Percentiles rank a stretch among this genome's conserved stretches.
These are phyloP conservation scores for Populus tremula DNA, from an alignment of 345 rosid species.

Conservation along the genomic window DNA sequence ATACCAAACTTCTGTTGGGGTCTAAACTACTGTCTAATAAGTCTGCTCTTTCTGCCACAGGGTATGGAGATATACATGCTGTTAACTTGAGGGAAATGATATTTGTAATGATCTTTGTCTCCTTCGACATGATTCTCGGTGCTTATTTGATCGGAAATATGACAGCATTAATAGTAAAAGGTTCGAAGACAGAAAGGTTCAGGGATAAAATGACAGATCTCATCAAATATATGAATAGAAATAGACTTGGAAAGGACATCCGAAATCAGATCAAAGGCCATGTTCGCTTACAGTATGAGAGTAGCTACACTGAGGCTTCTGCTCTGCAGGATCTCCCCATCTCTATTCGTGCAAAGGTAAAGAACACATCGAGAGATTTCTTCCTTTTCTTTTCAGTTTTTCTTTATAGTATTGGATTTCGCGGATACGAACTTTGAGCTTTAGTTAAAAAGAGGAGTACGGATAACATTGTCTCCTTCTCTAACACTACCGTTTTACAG, in stretches of 20 bases:
- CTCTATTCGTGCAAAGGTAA: constrained; percentile 91
- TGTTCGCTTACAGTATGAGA: constrained; percentile 76
- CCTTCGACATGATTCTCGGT: constrained; percentile 95
- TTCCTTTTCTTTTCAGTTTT: neutral
- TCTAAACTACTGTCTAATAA: constrained; percentile 6
- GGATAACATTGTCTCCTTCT: neutral
- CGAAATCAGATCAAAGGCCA: constrained; percentile 77
- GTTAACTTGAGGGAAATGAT: constrained; percentile 97
- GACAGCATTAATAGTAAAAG: constrained; percentile 96
- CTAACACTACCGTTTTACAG: neutral
- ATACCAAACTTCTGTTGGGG: neutral
- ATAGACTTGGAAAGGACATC: constrained; percentile 62
- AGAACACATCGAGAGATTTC: neutral
- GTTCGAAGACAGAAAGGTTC: constrained; percentile 90
- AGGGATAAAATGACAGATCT: constrained; percentile 94
- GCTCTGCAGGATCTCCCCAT: constrained; percentile 81
- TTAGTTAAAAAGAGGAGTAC: neutral
- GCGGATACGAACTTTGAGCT: neutral
- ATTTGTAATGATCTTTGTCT: constrained; percentile 82
- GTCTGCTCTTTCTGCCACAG: constrained; percentile 35
- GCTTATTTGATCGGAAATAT: constrained; percentile 96
- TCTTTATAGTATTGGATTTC: neutral
- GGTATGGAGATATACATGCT: constrained; percentile 98
- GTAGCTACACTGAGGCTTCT: constrained; percentile 72
- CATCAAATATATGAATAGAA: constrained; percentile 82